phyloP scores from a whole-genome alignment of 768 basidiomycete genomes.

The Termitomyces sp. region DNA sequence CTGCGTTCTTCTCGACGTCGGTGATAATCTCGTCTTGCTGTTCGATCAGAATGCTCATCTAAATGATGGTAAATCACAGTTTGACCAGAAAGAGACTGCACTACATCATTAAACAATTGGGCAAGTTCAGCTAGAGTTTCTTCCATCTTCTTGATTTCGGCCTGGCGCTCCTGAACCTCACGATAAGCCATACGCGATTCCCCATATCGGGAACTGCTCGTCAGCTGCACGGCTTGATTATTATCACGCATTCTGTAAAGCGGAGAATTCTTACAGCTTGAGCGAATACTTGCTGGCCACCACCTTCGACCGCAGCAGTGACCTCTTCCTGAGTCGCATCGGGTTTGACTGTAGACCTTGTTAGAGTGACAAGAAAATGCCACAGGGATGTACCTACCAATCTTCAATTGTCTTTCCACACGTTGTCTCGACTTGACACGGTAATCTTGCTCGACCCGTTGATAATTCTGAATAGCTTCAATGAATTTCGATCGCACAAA shows the following conservation, averaged over 20 bases:
- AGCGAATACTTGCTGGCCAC: conserved; percentile 68
- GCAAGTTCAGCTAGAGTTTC: conserved; percentile 84
- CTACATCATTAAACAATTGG: conserved; percentile 82
- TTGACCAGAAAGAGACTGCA: neutral
- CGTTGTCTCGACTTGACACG: conserved; percentile 59
- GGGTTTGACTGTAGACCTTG: conserved; percentile 59
- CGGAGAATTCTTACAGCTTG: conserved; percentile 46
- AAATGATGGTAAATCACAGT: neutral
- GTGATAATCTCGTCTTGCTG: conserved; percentile 77
- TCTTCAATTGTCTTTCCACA: conserved; percentile 72
- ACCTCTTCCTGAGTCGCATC: conserved; percentile 82
- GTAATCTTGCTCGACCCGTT: conserved; percentile 68
- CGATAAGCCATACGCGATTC: conserved; percentile 77
- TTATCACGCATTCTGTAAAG: neutral
- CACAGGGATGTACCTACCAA: conserved; percentile 40
- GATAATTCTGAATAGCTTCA: conserved; percentile 75
- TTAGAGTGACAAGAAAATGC: neutral
- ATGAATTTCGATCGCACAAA: conserved; percentile 64
- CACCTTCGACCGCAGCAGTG: conserved; percentile 60
- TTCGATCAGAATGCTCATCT: conserved; percentile 77
- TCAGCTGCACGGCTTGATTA: conserved; percentile 41
- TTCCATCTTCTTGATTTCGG: conserved; percentile 82
- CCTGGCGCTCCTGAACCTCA: conserved; percentile 86
- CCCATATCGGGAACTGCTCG: conserved; percentile 75
- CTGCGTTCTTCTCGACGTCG: conserved; percentile 57